Evolutionary conservation across 1,139 yeast genomes (phyloP), one percentile per base, ranked within the genome.

Genomic region (Yarrowia galli): DNA sequence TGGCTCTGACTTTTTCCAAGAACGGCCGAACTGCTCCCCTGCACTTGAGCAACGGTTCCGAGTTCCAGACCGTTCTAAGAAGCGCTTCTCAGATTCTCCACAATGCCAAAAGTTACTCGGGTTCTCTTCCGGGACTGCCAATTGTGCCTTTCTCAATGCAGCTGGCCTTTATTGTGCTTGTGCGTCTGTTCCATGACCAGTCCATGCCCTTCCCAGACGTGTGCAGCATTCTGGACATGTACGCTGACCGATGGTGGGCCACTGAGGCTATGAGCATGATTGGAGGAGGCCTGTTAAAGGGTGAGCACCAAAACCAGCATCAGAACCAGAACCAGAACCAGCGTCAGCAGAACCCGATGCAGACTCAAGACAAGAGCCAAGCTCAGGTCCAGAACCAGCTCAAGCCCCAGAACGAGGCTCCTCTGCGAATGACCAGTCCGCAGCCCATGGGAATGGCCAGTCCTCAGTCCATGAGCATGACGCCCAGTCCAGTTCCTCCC

Each of bases 171-270:
- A 48, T 61, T 18, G 66, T 48, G 36, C 54, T 61, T 10, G 56
- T 46, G 13, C 23, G 66, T 1, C 45, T 61, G 10, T 61, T 61
- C 46, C 46, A 48, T 46, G 66, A 61, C 56, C 22, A 46, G 6
- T 46, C 54, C 18, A 46, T 46, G 35, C 66, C 66, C 8, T 46
- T 48, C 25, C 43, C 56, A 1, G 66, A 61, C 56, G 56, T 61
- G 1, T 46, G 54, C 25, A 22, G 56, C 32, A 48, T 61, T 25
- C 56, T 61, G 6, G 66, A 46, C 56, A 35, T 36, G 56, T 61
- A 61, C 45, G n/a, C 56, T 3, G 66, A 61, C 38, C 54, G 66
- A 2, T 61, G 66, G 66, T 61, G 66, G 66, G 66, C 66, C 46
- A 61, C 66, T 4, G 66, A 61, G 23, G 66, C 66, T 38, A 61